Conservation (phyloP, 306 rosid genomes). For the Lotus japonicus region DNA sequence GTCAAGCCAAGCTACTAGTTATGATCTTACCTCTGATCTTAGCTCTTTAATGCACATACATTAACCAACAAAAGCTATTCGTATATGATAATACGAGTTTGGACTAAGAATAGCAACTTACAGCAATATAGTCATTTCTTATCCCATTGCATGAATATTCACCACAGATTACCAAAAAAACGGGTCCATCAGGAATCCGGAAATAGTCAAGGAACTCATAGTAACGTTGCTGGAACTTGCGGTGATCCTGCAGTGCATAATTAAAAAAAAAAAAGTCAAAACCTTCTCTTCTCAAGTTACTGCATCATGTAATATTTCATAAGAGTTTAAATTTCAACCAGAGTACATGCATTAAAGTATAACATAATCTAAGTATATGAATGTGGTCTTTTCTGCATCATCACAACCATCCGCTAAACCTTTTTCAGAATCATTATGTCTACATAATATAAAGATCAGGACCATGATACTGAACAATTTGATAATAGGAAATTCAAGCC, state of each 20-base stretch:
- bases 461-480: not conserved
- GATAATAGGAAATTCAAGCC: no score
- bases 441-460: not conserved
- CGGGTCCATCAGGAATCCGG: conserved; percentile 65
- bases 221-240: conserved; percentile 75
- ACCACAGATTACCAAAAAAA: conserved; percentile 76
- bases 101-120: conserved; percentile 28
- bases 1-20: not conserved
- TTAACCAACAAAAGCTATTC: not conserved
- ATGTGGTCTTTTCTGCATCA: not conserved
- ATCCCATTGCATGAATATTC: conserved; percentile 63
- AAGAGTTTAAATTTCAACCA: not conserved
- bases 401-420: conserved; percentile 2
- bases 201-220: conserved; percentile 79
- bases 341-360: not conserved
- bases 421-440: not conserved
- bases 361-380: not conserved
- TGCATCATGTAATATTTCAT: not conserved
- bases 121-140: conserved; percentile 61
- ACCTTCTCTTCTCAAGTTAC: not conserved
- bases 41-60: not conserved
- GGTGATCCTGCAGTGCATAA: conserved; percentile 54
- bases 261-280: not conserved
- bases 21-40: not conserved
- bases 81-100: not conserved